A percentile compares a stretch with the other conserved stretches of the same genome.
These are phyloP conservation scores for Cystofilobasidium ferigula DNA, from an alignment of 768 basidiomycete genomes.

Conservation along the genomic window DNA sequence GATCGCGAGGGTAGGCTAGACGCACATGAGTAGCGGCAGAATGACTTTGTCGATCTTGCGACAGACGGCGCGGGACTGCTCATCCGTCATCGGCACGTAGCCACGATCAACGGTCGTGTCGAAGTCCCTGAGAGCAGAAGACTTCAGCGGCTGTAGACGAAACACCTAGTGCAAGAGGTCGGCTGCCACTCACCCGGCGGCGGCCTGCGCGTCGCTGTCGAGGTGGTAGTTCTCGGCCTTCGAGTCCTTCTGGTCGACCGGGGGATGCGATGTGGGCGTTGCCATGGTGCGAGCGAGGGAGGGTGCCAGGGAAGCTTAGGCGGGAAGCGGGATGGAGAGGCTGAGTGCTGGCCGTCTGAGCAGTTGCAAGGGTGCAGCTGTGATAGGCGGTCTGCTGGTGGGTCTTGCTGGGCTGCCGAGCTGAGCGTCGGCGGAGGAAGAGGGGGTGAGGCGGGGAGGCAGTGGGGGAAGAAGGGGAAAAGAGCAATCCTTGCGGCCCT, in stretches of 20 bases:
- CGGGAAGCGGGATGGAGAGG: too few species aligned
- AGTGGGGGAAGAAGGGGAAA: too few species aligned
- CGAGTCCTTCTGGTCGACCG: background rate
- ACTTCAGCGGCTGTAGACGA: background rate
- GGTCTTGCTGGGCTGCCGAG: too few species aligned
- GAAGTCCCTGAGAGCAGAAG: background rate
- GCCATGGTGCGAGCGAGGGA: background rate
- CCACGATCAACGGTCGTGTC: background rate
- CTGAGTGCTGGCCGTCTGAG: too few species aligned
- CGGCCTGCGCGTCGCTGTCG: background rate
- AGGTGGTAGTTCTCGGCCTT: slow-evolving; percentile 1
- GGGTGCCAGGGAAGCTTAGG: background rate
- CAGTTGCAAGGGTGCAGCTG: too few species aligned
- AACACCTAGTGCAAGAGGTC: too few species aligned
- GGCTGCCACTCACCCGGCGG: background rate
- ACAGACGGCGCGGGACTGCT: slow-evolving; percentile 7
- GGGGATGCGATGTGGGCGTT: background rate
- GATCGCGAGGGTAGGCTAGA: slow-evolving; percentile 33
- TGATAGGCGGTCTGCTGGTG: too few species aligned
- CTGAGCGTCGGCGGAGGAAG: too few species aligned
- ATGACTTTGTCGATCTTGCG: slow-evolving; percentile 24
- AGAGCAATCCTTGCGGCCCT: too few species aligned
- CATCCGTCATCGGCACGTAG: background rate
- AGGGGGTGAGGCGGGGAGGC: too few species aligned
- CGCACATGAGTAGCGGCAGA: slow-evolving; percentile 29